Evolutionary conservation across 2,329 filamentous ascomycete species (phyloP).

Genomic region (Xylaria sp.): DNA sequence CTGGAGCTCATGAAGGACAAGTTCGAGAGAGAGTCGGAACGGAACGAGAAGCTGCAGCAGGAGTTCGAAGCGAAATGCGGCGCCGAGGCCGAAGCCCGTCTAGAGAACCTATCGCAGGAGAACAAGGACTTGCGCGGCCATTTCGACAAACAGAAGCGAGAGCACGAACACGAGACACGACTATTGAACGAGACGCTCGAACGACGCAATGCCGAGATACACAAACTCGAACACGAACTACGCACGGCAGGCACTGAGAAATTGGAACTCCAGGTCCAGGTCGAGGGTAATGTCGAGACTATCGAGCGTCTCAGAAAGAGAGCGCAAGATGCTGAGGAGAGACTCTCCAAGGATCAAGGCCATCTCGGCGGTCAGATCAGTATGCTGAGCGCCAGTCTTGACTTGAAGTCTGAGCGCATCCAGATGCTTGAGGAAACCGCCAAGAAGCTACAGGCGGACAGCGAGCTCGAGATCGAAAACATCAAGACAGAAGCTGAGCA

Average conservation of each 20-base stretch:
- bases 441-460: constrained; percentile 24
- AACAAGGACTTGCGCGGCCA: constrained; percentile 57
- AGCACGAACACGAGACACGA: constrained; percentile 36
- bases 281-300: constrained; percentile 27
- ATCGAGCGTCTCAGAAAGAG: constrained; percentile 29
- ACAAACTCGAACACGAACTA: constrained; percentile 43
- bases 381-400: constrained; percentile 26
- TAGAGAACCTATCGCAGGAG: constrained; percentile 47
- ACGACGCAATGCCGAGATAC: constrained; percentile 49
- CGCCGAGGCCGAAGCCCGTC: constrained; percentile 26
- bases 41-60: constrained; percentile 50
- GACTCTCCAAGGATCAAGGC: constrained; percentile 29
- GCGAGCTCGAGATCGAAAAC: constrained; percentile 42
- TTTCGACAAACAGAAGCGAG: constrained; percentile 48
- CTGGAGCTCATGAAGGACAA: constrained; percentile 50
- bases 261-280: constrained; percentile 23
- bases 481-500: constrained; percentile 79
- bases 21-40: constrained; percentile 43
- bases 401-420: constrained; percentile 28
- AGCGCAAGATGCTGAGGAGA: constrained; percentile 29
- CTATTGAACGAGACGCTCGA: constrained; percentile 43
- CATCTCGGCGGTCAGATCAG: constrained; percentile 30
- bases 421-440: constrained; percentile 25
- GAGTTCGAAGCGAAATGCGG: constrained; percentile 39
- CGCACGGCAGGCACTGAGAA: constrained; percentile 24